Evolutionary conservation across 352 stramenopile species (phyloP).

Genomic region (Phytophthora ramorum): DNA sequence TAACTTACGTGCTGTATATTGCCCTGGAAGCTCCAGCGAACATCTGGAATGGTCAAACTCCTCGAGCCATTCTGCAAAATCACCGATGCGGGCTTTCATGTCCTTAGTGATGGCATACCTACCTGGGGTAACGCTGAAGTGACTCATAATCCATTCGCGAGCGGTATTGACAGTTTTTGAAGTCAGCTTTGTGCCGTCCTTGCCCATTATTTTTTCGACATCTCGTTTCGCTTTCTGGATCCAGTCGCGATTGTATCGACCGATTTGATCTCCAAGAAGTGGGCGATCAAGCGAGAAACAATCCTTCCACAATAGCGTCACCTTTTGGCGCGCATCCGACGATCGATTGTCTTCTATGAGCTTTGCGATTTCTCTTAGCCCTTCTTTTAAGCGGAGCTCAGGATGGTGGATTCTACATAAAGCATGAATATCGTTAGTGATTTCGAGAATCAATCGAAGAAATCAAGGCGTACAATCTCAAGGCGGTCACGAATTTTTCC

Average conservation of each 20-base stretch:
- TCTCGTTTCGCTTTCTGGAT: slow-evolving; percentile 54
- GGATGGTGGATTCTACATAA: slow-evolving; percentile 75
- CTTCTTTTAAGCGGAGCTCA: slow-evolving; percentile 84
- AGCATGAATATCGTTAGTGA: slow-evolving; percentile 18
- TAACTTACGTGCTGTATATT: slow-evolving; percentile 76
- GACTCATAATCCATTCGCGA: slow-evolving; percentile 73
- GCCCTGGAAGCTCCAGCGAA: slow-evolving; percentile 77
- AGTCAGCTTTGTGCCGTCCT: slow-evolving; percentile 61
- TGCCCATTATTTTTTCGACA: slow-evolving; percentile 79
- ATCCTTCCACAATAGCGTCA: slow-evolving; percentile 60
- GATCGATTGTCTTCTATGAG: slow-evolving; percentile 63
- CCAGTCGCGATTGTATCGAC: slow-evolving; percentile 84
- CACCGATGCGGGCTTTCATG: slow-evolving; percentile 79
- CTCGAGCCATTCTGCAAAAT: slow-evolving; percentile 89
- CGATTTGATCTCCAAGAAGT: slow-evolving; percentile 65
- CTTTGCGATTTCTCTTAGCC: slow-evolving; percentile 67
- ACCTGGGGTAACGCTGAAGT: slow-evolving; percentile 75
- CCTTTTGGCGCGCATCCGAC: slow-evolving; percentile 36
- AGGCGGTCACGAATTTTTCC: slow-evolving; percentile 83
- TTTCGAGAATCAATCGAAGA: neutral
- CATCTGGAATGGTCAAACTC: slow-evolving; percentile 81
- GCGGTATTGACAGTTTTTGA: slow-evolving; percentile 60
- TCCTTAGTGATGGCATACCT: slow-evolving; percentile 80
- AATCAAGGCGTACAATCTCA: slow-evolving; percentile 61
- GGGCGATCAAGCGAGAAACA: slow-evolving; percentile 64